Evolutionary conservation across 371 early-diverging fungal species (phyloP).

Genomic region (Syncephalastrum contaminatum): DNA sequence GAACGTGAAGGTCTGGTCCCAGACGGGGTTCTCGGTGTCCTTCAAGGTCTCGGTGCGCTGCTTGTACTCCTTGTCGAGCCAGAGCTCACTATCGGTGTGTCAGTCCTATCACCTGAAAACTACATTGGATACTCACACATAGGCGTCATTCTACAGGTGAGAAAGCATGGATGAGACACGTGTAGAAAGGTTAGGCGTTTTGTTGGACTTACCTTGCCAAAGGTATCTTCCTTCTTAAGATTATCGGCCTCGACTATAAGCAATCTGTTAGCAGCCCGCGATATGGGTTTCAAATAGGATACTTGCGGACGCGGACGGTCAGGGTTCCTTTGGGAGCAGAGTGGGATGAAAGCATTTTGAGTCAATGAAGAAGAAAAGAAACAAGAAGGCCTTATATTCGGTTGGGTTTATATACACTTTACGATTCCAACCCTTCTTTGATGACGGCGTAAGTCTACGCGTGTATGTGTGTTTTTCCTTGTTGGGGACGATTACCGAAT

Average conservation of each 20-base stretch:
- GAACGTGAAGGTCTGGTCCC: constrained; percentile 32
- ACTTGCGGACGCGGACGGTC: constrained; percentile 15
- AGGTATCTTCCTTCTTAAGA: constrained; percentile 20
- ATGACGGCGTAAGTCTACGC: too few relatives aligned
- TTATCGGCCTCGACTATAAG: constrained; percentile 17
- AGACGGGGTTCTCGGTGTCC: constrained; percentile 17
- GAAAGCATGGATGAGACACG: not conserved
- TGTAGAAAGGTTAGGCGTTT: not conserved
- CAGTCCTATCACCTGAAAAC: not conserved
- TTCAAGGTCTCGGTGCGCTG: constrained; percentile 16
- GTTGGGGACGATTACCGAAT: too few relatives aligned
- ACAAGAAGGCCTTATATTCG: not conserved
- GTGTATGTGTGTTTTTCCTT: too few relatives aligned
- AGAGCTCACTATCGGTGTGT: constrained; percentile 16
- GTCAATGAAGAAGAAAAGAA: not conserved
- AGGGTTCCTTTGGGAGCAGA: constrained; percentile 25
- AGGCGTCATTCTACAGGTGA: constrained; percentile 20
- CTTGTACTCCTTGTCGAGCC: constrained; percentile 27
- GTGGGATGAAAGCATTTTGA: constrained; percentile 22
- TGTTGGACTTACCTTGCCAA: constrained; percentile 16
- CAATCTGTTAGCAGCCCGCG: not conserved
- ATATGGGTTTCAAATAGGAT: not conserved
- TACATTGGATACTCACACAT: constrained; percentile 4
- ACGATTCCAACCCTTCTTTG: too few relatives aligned
- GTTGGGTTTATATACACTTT: too few relatives aligned